Evolutionary conservation across 192 early-diverging fungal genomes (phyloP), one percentile per base, ranked within the genome.

Genomic region (Umbelopsis sp.): DNA sequence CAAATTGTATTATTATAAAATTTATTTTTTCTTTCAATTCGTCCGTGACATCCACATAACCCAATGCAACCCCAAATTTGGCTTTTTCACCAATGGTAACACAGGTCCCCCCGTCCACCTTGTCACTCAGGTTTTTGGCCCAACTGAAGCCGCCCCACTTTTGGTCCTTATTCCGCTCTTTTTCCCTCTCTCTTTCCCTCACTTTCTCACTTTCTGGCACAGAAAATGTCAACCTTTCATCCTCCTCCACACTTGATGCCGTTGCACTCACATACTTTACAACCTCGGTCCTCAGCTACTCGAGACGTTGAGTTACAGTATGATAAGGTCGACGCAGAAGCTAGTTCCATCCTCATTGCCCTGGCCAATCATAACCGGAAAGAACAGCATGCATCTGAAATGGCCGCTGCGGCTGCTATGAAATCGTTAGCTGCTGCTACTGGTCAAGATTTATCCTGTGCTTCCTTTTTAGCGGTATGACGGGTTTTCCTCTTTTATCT

Each of bases 311-410:
- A 47, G n/a, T 41, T 78, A n/a, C 71, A 73, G 41, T 74, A 78
- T 70, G 77, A 78, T 41, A 78, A 66, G 41, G 72, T 74, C 24
- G 77, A 78, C 34, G 72, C 72, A 32, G 77, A 78, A 49, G 77
- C 77, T 41, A 67, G 77, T 29, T 71, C 69, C 62, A 78, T 78
- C 29, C 68, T 78, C 49, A 78, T 78, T 51, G 59, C 68, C 31
- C 31, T 78, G 43, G 72, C 77, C 12, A 78, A 78, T 47, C 72
- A 78, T 66, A 56, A 73, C 50, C 66, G 36, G 45, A 44, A 53
- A 34, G 47, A 31, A 32, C 71, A 66, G 26, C 41, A 56, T 62
- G 41, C 49, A 66, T 49, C 45, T 67, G 71, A 59, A 73, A 59
- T 50, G 54, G 65, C 45, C 2, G 65, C 66, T 38, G 65, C 62